These are phyloP conservation scores for Nigrospora oryzae DNA, from an alignment of 2,329 filamentous ascomycete species.

Conservation along the genomic window DNA sequence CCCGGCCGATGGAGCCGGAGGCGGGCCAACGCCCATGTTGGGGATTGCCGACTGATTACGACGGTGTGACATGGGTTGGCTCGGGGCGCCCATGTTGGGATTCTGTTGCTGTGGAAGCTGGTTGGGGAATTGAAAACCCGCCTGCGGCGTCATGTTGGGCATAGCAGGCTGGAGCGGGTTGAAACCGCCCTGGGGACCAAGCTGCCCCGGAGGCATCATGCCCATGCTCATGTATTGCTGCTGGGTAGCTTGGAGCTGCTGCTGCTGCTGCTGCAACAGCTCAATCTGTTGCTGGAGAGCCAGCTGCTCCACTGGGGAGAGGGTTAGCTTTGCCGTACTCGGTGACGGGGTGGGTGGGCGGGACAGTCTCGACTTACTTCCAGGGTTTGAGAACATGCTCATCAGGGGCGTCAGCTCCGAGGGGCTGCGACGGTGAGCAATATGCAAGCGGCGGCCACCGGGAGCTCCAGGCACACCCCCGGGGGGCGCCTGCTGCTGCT, in stretches of 20 bases:
- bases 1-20: slow-evolving; percentile 86
- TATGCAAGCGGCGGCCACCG: slow-evolving; percentile 84
- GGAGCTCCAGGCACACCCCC: slow-evolving; percentile 58
- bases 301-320: slow-evolving; percentile 77
- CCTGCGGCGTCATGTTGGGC: slow-evolving; percentile 68
- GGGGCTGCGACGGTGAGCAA: slow-evolving; percentile 92
- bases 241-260: slow-evolving; percentile 92
- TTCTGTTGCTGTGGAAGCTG: slow-evolving; percentile 64
- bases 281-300: slow-evolving; percentile 98
- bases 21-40: slow-evolving; percentile 80
- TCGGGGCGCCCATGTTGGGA: slow-evolving; percentile 65
- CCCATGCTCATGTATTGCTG: slow-evolving; percentile 98
- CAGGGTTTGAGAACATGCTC: slow-evolving; percentile 71
- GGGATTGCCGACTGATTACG: slow-evolving; percentile 97
- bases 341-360: neutral
- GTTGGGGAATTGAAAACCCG: slow-evolving; percentile 81
- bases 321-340: neutral
- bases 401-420: slow-evolving; percentile 96
- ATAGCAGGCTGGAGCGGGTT: slow-evolving; percentile 74
- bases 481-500: slow-evolving; percentile 38
- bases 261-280: slow-evolving; percentile 92
- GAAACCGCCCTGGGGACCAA: slow-evolving; percentile 64
- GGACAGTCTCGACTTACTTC: slow-evolving; percentile 42
- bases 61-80: slow-evolving; percentile 78
- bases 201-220: slow-evolving; percentile 81